Evolutionary conservation across 768 basidiomycete species (phyloP), one percentile per base, ranked within the genome.

Genomic region (Flagelloscypha sp.): DNA sequence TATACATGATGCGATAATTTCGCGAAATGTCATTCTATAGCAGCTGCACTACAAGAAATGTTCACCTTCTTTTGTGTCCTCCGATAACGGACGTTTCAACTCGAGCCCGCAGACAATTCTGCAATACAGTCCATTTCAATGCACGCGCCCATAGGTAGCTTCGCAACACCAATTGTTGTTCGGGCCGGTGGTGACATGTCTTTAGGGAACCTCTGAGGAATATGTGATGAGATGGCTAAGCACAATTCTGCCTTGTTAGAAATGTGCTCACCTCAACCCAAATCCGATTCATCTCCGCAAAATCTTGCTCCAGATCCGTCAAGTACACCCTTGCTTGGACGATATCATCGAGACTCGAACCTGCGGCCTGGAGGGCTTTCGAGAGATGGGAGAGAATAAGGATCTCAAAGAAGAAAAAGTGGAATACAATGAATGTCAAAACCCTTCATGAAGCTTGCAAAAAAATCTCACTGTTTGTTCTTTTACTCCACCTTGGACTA

Each of bases 111-210:
- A n/a, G n/a, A n/a, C n/a, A n/a, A n/a, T n/a, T 68, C 70, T 9
- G 74, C 78, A 19, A 74, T 59, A 44, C 73, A 77, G 42, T 79
- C 77, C 22, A 79, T 68, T 61, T 80, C 77, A 20, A 80, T 63
- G 37, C 65, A 67, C 6, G 69, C 72, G 11, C 69, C 67, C 37
- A 70, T 27, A 1, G 77, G 74, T 24, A 80, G 62, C 6, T 57
- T 49, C 3, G 62, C 64, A 9, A 78, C 76, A 6, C 72, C 75
- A 12, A 80, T 52, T 48, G 74, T 76, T 16, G 76, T 77, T 27
- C 76, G 62, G 5, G 75, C 74, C 10, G 75, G 77, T 41, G 24
- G 11, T 7, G 7, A 22, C 15, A 17, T 6, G 6, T 11, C 8
- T 11, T 5, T 15, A 1, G 15, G n/a, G 6, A 9, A 17, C 29